phyloP scores from a whole-genome alignment of 2,329 filamentous ascomycete species.

The Harringtonia lauricola region DNA sequence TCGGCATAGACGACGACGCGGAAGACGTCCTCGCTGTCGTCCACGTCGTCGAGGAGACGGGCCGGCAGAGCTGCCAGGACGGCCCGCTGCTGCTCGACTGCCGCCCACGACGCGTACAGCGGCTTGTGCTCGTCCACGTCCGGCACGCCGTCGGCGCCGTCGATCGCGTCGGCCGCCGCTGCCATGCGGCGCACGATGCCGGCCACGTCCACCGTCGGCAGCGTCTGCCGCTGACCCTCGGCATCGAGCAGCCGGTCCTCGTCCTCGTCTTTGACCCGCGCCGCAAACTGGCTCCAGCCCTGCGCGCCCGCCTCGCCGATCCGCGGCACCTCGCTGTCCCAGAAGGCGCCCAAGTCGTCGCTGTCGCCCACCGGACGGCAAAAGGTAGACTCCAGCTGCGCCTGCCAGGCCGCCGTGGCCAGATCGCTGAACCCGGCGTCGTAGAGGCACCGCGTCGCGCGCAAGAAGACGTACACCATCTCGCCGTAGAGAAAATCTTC shows the following conservation, averaged over 20 bases:
- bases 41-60: constrained; percentile 61
- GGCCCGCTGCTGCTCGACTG: constrained; percentile 40
- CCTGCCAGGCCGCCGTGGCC: constrained; percentile 75
- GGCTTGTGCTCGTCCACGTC: constrained; percentile 8
- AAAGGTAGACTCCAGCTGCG: constrained; percentile 60
- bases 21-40: constrained; percentile 73
- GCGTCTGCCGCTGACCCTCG: not conserved
- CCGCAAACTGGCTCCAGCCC: constrained; percentile 54
- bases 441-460: constrained; percentile 61
- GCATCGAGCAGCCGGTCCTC: constrained; percentile 1
- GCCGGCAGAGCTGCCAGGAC: constrained; percentile 49
- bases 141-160: not conserved
- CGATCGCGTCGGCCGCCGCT: constrained; percentile 10
- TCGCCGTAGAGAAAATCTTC: constrained; percentile 21
- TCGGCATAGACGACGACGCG: constrained; percentile 73
- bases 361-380: constrained; percentile 34
- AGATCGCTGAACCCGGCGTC: constrained; percentile 72
- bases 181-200: constrained; percentile 11
- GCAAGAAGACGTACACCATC: constrained; percentile 61
- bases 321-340: constrained; percentile 74
- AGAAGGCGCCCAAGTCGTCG: constrained; percentile 44
- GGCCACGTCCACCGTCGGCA: constrained; percentile 5
- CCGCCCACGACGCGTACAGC: constrained; percentile 38
- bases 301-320: constrained; percentile 62
- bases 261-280: constrained; percentile 17